Evolutionary conservation across 192 early-diverging fungal genomes (phyloP), one percentile per base, ranked within the genome.

Genomic region (Podochytrium sp.): DNA sequence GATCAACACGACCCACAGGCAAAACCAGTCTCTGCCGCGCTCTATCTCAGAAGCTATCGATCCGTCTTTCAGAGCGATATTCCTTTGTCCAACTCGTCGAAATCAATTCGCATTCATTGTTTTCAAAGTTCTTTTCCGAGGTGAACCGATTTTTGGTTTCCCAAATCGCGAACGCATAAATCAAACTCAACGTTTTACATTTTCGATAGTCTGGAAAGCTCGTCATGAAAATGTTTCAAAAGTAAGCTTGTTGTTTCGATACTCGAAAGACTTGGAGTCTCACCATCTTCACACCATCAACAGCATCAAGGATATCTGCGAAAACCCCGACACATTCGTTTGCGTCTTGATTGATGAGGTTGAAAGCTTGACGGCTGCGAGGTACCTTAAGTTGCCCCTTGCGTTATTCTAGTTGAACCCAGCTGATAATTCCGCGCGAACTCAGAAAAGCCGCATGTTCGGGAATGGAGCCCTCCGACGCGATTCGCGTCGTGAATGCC

Each of bases 61-160:
- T 92, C 51, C 75, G 91, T 30, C 72, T 91, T n/a, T 62, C 78
- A 25, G 73, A 82, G 39, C 78, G 89, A 42, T 91, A 84, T 60
- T 32, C 79, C 23, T 74, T 81, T 34, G 76, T 82, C 0, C 89
- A 86, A 52, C 79, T 93, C 1, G 76, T 90, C 33, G 90, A 93
- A 78, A 91, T 93, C 77, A 92, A 92, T 69, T 84, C 85, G 30
- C 90, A 91, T 74, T 86, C 84, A 37, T 55, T 93, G 27, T 92
- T 93, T 64, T 90, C 88, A 57, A 93, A 93, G 72, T 93, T 87
- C 81, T 93, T 90, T 73, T 87, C 89, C 7, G 91, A 92, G 74
- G 83, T 79, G n/a, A n/a, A n/a, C n/a, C n/a, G n/a, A n/a, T n/a
- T n/a, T n/a, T n/a, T n/a, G n/a, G n/a, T n/a, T n/a, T n/a, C n/a